Base-by-base conservation (phyloP, 768 basidiomycete species). In the Tulasnella sp. region DNA sequence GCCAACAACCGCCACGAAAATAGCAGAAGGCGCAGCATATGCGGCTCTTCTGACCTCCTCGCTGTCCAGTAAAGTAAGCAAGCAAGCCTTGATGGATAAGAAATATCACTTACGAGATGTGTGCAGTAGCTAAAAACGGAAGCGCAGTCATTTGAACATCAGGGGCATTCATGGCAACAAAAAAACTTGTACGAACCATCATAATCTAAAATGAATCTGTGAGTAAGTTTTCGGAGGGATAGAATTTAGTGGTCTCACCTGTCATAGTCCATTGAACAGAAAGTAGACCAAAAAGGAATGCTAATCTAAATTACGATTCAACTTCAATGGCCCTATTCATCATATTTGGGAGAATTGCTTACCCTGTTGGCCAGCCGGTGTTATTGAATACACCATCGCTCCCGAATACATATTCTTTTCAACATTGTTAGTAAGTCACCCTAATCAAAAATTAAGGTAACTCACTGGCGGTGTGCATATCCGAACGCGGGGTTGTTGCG, bases 191-290 rank as follows among this genome's bases (percentile, higher is more conserved):
- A 9, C 43, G 3, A 19, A 31, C n/a, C 33, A 40, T 41, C 48
- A 13, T 4, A 27, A n/a, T 42, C 77, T 55, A 42, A 20, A 22
- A 42, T 12, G 10, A 42, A 9, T n/a, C 10, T 42, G 9, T 12
- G 34, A 35, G 16, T 35, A 35, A 35, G 34, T 35, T 12, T 12
- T 35, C 12, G 16, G 34, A 35, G 27, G 37, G 25, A 9, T 5
- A 41, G 2, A 6, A 41, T 42, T n/a, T 25, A n/a, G 19, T n/a
- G 40, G n/a, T n/a, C n/a, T n/a, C n/a, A n/a, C n/a, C n/a, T n/a
- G n/a, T n/a, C 58, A 85, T 80, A 57, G 83, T 86, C 83, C 86
- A 89, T 62, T 89, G 86, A 19, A 92, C 89, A 53, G 79, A 83
- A 25, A 91, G 70, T 45, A 91, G 65, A 22, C 88, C 89, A 57